Evolutionary conservation across 2,329 filamentous ascomycete genomes (phyloP).

Genomic region (Fusarium virguliforme): DNA sequence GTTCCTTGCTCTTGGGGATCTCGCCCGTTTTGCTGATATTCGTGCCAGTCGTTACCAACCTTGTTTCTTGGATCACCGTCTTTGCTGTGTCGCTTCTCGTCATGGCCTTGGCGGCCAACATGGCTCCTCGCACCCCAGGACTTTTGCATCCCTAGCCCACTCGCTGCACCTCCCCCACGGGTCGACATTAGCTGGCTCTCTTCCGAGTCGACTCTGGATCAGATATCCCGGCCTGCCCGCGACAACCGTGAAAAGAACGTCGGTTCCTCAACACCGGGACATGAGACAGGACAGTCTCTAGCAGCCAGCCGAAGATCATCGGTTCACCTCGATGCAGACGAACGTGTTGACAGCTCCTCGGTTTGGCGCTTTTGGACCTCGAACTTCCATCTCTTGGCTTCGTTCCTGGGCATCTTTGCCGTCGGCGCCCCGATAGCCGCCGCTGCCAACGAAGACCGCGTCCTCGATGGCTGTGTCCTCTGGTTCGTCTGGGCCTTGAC

Average conservation of each 20-base stretch:
- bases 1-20: conserved; percentile 22
- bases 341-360: conserved; percentile 7
- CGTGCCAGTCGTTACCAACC: conserved; percentile 55
- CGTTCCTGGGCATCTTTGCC: conserved; percentile 54
- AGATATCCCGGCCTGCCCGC: background rate
- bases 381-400: conserved; percentile 51
- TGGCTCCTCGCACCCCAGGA: conserved; percentile 21
- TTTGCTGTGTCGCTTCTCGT: conserved; percentile 51
- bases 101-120: conserved; percentile 30
- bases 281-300: conserved; percentile 11
- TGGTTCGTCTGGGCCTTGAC: conserved; percentile 66
- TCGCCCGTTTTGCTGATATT: conserved; percentile 27
- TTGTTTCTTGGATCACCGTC: conserved; percentile 55
- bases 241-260: conserved; percentile 26
- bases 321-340: conserved; percentile 6
- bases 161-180: conserved; percentile 14
- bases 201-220: conserved; percentile 41
- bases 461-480: conserved; percentile 64
- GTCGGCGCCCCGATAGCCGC: conserved; percentile 62
- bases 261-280: conserved; percentile 2
- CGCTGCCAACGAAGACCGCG: conserved; percentile 53
- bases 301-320: conserved; percentile 27
- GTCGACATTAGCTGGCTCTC: conserved; percentile 44
- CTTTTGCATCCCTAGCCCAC: conserved; percentile 26
- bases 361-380: conserved; percentile 40